Conservation (phyloP, 495 filamentous ascomycete species). For the Xanthoparmelia taractica region DNA sequence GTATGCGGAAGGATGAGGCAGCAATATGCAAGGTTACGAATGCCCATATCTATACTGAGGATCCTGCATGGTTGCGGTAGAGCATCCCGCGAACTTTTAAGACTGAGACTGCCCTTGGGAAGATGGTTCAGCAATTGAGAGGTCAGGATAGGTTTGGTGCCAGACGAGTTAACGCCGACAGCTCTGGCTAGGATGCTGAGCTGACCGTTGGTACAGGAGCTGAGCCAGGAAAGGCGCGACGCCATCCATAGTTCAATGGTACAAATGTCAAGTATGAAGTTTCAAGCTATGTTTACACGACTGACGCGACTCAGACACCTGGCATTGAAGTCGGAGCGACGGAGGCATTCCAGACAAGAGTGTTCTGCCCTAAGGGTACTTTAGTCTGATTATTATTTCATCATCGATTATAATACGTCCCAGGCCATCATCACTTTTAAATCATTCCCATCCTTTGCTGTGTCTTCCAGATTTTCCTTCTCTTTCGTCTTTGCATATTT, state of each 20-base stretch:
- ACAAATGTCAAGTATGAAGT: too few relatives aligned
- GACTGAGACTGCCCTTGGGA: constrained; percentile 9
- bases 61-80: constrained; percentile 33
- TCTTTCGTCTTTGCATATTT: not conserved
- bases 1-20: constrained; percentile 40
- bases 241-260: constrained; percentile 24
- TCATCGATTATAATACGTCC: too few relatives aligned
- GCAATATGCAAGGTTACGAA: constrained; percentile 79
- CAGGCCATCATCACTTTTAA: too few relatives aligned
- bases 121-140: constrained; percentile 19
- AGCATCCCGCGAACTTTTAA: not conserved
- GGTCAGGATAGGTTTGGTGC: constrained; percentile 41
- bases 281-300: too few relatives aligned
- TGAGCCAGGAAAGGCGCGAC: constrained; percentile 31
- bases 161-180: constrained; percentile 44
- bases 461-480: too few relatives aligned
- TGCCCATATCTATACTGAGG: constrained; percentile 88
- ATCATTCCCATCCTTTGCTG: too few relatives aligned
- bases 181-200: constrained; percentile 46
- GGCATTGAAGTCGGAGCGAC: too few relatives aligned
- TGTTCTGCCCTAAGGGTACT: too few relatives aligned
- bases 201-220: constrained; percentile 37
- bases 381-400: too few relatives aligned
- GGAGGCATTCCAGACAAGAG: too few relatives aligned
- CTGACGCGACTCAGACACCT: too few relatives aligned